These are phyloP conservation scores for Fragosphaeria purpurea DNA, from an alignment of 2,329 filamentous ascomycete species.

Conservation along the genomic window DNA sequence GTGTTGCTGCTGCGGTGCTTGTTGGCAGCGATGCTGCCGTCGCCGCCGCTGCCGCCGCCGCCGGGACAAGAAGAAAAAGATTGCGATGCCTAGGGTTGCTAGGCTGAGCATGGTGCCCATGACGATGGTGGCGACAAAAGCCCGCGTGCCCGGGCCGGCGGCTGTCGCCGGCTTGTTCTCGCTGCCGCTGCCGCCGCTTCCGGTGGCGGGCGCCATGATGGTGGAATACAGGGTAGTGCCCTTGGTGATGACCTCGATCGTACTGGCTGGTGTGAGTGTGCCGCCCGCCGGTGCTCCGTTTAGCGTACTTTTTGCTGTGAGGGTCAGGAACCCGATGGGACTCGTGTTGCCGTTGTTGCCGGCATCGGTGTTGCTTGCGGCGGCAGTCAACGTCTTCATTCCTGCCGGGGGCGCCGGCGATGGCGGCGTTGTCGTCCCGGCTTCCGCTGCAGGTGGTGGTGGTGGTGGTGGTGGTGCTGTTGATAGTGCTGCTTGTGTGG, in stretches of 20 bases:
- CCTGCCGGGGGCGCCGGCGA: too few relatives aligned
- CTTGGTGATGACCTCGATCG: neutral
- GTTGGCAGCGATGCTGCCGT: neutral
- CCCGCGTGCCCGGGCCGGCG: neutral
- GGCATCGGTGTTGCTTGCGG: too few relatives aligned
- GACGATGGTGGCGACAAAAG: slow-evolving; percentile 1
- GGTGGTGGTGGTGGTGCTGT: neutral
- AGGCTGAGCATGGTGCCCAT: slow-evolving; percentile 1
- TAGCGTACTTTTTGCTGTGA: neutral
- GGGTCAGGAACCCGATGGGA: neutral
- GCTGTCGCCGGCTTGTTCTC: neutral
- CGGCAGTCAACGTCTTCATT: too few relatives aligned
- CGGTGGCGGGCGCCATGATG: neutral
- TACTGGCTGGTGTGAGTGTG: too few relatives aligned
- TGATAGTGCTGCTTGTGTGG: neutral
- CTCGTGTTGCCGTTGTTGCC: neutral
- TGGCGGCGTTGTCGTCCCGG: neutral
- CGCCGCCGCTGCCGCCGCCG: neutral
- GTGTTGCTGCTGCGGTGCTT: too few relatives aligned
- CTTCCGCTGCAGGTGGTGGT: neutral
- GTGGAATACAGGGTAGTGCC: neutral
- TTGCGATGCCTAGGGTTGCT: neutral
- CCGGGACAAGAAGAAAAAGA: neutral
- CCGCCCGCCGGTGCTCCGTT: neutral
- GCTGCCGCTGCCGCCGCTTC: neutral